Conservation (phyloP, 371 early-diverging fungal genomes). For the Mucor circinelloides region DNA sequence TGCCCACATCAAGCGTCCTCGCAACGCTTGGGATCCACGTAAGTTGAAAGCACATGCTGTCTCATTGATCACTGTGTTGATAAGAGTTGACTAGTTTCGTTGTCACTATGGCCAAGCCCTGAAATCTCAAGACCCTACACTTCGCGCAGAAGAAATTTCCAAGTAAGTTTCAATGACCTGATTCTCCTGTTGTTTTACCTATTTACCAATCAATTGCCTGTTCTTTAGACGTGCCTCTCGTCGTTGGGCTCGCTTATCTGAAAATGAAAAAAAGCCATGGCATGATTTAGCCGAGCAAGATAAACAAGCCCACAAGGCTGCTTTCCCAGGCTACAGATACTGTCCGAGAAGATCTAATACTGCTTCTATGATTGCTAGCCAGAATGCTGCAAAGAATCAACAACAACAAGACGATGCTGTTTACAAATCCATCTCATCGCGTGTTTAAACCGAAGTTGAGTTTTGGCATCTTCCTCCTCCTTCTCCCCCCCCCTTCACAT, state of each 20-base stretch:
- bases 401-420: neutral
- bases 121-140: conserved; percentile 32
- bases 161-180: conserved; percentile 24
- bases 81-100: conserved; percentile 25
- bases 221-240: conserved; percentile 43
- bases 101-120: conserved; percentile 39
- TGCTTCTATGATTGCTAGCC: neutral
- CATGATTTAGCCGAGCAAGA: conserved; percentile 50
- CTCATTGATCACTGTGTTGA: neutral
- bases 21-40: conserved; percentile 45
- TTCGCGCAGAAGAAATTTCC: conserved; percentile 43
- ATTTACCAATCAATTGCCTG: neutral
- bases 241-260: conserved; percentile 44
- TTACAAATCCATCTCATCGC: neutral
- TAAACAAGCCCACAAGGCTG: conserved; percentile 49
- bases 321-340: conserved; percentile 50
- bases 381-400: neutral
- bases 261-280: conserved; percentile 53
- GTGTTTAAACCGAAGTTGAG: neutral
- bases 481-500: too few species aligned
- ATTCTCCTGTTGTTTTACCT: neutral
- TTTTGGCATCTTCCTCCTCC: neutral
- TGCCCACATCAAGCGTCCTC: conserved; percentile 41
- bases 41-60: neutral
- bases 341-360: conserved; percentile 28